A percentile compares a stretch with the other conserved stretches of the same genome.
phyloP scores from a whole-genome alignment of 768 basidiomycete genomes.

The Cyclocybe cylindracea region DNA sequence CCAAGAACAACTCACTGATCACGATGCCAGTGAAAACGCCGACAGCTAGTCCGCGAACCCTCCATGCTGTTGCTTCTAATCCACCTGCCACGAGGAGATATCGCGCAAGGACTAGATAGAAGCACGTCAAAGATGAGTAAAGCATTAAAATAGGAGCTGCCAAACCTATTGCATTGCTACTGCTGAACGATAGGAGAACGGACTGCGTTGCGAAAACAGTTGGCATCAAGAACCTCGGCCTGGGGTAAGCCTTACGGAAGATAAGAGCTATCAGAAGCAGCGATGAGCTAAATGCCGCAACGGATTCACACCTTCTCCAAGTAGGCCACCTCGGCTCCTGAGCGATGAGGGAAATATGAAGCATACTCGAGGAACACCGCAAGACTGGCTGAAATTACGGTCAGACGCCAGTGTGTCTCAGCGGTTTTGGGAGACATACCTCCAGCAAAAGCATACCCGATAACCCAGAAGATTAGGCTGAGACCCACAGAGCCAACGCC shows the following conservation, averaged over 20 bases:
- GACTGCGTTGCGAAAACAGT: conserved; percentile 44
- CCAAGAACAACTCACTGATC: conserved; percentile 20
- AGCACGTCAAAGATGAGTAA: not conserved
- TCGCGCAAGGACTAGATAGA: conserved; percentile 30
- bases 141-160: not conserved
- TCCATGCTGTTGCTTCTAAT: conserved; percentile 29
- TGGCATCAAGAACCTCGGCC: conserved; percentile 42
- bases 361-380: conserved; percentile 46
- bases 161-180: conserved; percentile 39
- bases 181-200: conserved; percentile 36
- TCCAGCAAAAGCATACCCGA: conserved; percentile 36
- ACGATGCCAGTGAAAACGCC: conserved; percentile 32
- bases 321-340: conserved; percentile 51
- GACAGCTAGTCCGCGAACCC: conserved; percentile 34
- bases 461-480: conserved; percentile 41
- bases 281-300: not conserved
- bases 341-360: conserved; percentile 48
- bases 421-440: conserved; percentile 17
- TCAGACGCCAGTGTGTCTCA: not conserved
- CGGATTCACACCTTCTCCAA: conserved; percentile 36
- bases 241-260: conserved; percentile 37
- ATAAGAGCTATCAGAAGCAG: conserved; percentile 1
- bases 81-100: conserved; percentile 36
- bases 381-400: conserved; percentile 25
- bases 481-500: conserved; percentile 39